Base-by-base conservation (phyloP, 768 basidiomycete species). In the Calocybe cyanea region DNA sequence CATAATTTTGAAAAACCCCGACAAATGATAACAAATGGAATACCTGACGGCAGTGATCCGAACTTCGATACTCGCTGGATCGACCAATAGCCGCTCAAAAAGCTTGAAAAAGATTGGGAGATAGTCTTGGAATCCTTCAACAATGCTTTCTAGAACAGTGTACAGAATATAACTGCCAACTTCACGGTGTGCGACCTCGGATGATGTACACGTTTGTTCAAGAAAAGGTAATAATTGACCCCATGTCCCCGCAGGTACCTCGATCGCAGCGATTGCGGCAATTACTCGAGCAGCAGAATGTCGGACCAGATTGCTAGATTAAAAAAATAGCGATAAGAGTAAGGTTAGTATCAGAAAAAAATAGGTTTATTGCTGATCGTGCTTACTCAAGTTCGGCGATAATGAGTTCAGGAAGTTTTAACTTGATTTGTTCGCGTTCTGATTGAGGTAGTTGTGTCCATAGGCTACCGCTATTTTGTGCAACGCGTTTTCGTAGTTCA, bases 281-380 rank as follows among this genome's bases (percentile, higher is more conserved):
- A 98, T 80, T 46, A 95, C 87, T 38, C 96, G 90, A 18, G 95
- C 89, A 38, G 87, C 81, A 8, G 94, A 88, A 64, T 97, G 91
- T 46, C 93, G 89, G 42, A 96, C 93, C 51, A 93, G 82, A 46
- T 86, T 80, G 54, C 93, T 97, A 61, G 6, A 28, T 11, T 6
- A 2, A 34, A 32, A 44, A 44, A 52, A 48, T 39, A 45, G 43
- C 52, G 56, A 48, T 53, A 20, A 50, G 49, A 9, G 19, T 34
- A 31, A 7, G 49, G 48, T 54, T 43, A n/a, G n/a, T 28, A 19
- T 38, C 46, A 52, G 46, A 52, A 41, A 21, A 15, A 19, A 19
- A 44, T 38, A 49, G 25, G 24, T 43, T 37, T 36, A 45, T 49
- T 24, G 50, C 36, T 40, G 33, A 33, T 18, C 38, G 30, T 20